Conservation (phyloP, 192 early-diverging fungal species). For the Coemansia sp. region DNA sequence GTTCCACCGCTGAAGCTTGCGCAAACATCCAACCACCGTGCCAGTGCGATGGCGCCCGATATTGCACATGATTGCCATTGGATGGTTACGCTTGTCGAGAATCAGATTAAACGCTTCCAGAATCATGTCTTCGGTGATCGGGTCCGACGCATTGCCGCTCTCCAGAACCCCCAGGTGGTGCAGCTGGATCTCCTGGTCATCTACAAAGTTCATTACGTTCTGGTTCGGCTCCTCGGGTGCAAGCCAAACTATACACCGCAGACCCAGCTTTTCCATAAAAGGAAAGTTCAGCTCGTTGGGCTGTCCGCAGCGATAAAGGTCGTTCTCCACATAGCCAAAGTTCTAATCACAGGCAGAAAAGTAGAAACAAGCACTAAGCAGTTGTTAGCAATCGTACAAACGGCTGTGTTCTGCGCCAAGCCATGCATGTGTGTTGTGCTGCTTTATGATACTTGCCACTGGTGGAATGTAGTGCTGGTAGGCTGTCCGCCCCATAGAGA, state of each 20-base stretch:
- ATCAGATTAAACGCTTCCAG: constrained; percentile 86
- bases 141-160: constrained; percentile 92
- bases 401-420: no score
- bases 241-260: constrained; percentile 93
- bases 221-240: constrained; percentile 97
- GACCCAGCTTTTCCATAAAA: constrained; percentile 92
- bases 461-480: constrained; percentile 58
- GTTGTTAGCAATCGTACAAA: neutral
- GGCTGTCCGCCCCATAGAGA: constrained; percentile 42
- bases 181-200: constrained; percentile 96
- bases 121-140: constrained; percentile 96
- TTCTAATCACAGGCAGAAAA: constrained; percentile 52
- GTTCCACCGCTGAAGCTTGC: constrained; percentile 98
- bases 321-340: constrained; percentile 97
- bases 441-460: constrained; percentile 11
- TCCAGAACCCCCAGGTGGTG: constrained; percentile 87
- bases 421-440: no score
- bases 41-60: constrained; percentile 96
- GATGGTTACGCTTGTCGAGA: constrained; percentile 86
- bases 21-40: constrained; percentile 96
- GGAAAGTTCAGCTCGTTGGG: constrained; percentile 99
- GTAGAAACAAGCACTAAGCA: neutral
- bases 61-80: constrained; percentile 98
- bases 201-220: constrained; percentile 93
- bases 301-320: constrained; percentile 94